Conservation (phyloP, 768 basidiomycete species). For the Suillus hirtellus region DNA sequence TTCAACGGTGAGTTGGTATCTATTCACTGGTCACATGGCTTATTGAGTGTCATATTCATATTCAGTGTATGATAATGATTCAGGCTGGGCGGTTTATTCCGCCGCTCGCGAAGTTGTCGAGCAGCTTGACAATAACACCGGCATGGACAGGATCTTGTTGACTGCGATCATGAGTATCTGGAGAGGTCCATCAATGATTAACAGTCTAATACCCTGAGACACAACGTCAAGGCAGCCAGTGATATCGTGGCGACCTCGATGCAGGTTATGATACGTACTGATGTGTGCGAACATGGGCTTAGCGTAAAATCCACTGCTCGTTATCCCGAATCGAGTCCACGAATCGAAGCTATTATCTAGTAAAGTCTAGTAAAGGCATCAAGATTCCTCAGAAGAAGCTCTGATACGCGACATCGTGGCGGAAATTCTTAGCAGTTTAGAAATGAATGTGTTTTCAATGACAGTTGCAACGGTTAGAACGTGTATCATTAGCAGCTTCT, state of each 20-base stretch:
- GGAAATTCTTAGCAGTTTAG: conserved; percentile 37
- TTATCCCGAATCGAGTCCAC: background rate
- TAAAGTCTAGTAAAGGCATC: conserved; percentile 1
- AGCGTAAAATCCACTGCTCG: background rate
- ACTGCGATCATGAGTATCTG: background rate
- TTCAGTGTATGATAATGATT: background rate
- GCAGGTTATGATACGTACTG: background rate
- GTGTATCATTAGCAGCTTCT: background rate
- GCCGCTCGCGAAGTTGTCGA: background rate
- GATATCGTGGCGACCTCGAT: background rate
- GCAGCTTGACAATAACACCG: background rate
- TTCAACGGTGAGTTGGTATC: background rate
- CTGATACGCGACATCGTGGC: conserved; percentile 32
- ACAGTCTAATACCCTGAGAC: background rate
- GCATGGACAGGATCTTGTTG: background rate
- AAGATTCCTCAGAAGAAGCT: conserved; percentile 35
- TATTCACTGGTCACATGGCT: background rate
- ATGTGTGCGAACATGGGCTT: background rate
- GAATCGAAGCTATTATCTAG: background rate
- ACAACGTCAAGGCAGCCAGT: background rate
- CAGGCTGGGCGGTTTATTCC: background rate
- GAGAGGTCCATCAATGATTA: background rate
- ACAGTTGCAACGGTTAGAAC: background rate
- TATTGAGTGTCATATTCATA: background rate
- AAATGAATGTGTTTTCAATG: background rate